Evolutionary conservation across 2,329 filamentous ascomycete species (phyloP), one percentile per base, ranked within the genome.

Genomic region (Ceratocystis cubensis): DNA sequence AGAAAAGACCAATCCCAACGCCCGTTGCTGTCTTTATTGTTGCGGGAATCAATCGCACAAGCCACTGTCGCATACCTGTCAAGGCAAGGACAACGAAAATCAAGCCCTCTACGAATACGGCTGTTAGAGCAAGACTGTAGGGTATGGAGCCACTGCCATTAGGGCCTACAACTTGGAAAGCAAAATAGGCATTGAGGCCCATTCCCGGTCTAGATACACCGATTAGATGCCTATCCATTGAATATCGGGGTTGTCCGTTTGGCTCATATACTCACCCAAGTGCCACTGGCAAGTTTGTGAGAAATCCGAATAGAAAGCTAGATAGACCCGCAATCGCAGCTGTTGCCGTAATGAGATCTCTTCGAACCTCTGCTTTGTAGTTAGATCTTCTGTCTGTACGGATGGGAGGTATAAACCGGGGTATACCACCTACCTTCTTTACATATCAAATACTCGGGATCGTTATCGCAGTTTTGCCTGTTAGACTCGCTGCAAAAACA

Each of bases 261-360:
- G 44, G n/a, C 5, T 44, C 22, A 22, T n/a, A 2, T 25, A 71
- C 71, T 70, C 70, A 75, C 75, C 74, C 76, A 56, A 77, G 72
- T 4, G 75, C 76, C 61, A 77, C 76, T 0, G 90, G 89, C 64
- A 94, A 81, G 71, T 95, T 95, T 33, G 90, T 91, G 65, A 92
- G 80, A 22, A 93, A 80, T 2, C 91, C 90, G 77, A 95, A 93
- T 68, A 82, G 79, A 71, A 95, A 86, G 28, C 86, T 88, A 0
- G 88, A 82, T 67, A 94, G 78, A 5, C 89, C 89, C 5, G 88
- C 80, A 64, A 94, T 83, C 8, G 88, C 88, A n/a, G 89, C 88
- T 0, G 91, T 95, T 2, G 88, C 88, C 1, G 90, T 95, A 67
- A 94, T 85, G 20, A 94, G 78, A 74, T 95, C 90, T 41, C 87